Base-by-base conservation (phyloP, 345 rosid genomes). In the Gossypium bickii region DNA sequence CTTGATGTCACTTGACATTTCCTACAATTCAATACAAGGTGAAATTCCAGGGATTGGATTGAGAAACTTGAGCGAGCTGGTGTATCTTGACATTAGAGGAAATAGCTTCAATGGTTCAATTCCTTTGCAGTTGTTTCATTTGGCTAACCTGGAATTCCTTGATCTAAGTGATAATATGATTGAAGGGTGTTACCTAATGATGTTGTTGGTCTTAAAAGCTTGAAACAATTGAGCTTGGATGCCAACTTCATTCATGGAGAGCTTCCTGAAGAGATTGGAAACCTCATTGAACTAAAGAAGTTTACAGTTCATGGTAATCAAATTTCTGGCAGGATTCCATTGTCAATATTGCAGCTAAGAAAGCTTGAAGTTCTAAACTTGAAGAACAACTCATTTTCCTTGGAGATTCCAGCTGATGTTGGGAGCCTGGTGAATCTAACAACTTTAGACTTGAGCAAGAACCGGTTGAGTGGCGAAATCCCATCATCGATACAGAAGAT, bases 51-150 rank as follows among this genome's bases (percentile, higher is more conserved):
- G 82, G 53, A 57, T n/a, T 9, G 83, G 72, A 45, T 74, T 79
- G 58, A 83, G 74, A 43, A 86, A 82, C 62, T 67, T 84, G 64
- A 77, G 86, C 1, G 65, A 69, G 12, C 51, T 84, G 1, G 76
- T 67, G 2, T 13, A 63, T 51, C 89, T 86, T 70, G 78, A 80
- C 72, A 72, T 80, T 82, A 17, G 38, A 2, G 0, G 1, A 3
- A 86, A 86, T 51, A 57, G 9, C 38, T 76, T 84, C 72, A 79
- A 47, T 55, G 83, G 82, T 67, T 78, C 82, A 44, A 60, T 79
- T 41, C 83, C 81, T 67, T 61, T 60, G 52, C 61, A 78, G 67
- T 48, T 86, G n/a, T 78, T 82, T 20, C 68, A 61, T 25, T 66
- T 82, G 29, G 79, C 41, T 44, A 27, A 38, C 12, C 77, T 84